phyloP scores from a whole-genome alignment of 345 rosid genomes.

The Hibiscus mutabilis region DNA sequence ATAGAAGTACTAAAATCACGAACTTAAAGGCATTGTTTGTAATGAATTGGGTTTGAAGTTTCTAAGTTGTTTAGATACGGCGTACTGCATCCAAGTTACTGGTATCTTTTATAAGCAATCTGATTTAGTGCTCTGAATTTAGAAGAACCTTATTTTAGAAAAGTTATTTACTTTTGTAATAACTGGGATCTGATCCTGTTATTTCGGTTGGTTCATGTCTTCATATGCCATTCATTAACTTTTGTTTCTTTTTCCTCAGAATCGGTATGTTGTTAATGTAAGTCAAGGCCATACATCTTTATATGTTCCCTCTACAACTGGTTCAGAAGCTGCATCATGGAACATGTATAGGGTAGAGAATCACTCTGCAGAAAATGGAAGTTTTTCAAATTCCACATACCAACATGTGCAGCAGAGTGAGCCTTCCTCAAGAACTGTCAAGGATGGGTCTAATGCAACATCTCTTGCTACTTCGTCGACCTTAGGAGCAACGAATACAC shows the following conservation, averaged over 20 bases:
- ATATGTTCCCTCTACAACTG: constrained; percentile 38
- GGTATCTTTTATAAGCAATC: background rate
- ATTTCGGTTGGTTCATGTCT: background rate
- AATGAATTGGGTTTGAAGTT: background rate
- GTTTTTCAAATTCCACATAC: constrained; percentile 37
- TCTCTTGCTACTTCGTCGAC: constrained; percentile 52
- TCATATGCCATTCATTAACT: background rate
- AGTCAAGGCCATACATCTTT: constrained; percentile 51
- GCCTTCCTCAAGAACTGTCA: constrained; percentile 32
- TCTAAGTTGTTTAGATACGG: background rate
- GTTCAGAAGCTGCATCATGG: constrained; percentile 50
- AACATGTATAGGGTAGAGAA: constrained; percentile 43
- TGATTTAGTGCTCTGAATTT: background rate
- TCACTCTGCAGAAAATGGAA: constrained; percentile 48
- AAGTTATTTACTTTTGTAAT: background rate
- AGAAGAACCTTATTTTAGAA: background rate
- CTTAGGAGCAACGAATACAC: constrained; percentile 43
- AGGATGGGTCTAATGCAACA: constrained; percentile 41
- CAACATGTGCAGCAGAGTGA: constrained; percentile 50
- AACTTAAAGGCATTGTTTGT: background rate
- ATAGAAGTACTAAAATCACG: background rate
- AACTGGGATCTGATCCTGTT: background rate
- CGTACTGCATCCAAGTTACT: background rate
- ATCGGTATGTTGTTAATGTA: constrained; percentile 52
- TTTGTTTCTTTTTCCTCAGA: constrained; percentile 25